Conservation (phyloP, 2,329 filamentous ascomycete genomes). For the Pezicula neosporulosa region DNA sequence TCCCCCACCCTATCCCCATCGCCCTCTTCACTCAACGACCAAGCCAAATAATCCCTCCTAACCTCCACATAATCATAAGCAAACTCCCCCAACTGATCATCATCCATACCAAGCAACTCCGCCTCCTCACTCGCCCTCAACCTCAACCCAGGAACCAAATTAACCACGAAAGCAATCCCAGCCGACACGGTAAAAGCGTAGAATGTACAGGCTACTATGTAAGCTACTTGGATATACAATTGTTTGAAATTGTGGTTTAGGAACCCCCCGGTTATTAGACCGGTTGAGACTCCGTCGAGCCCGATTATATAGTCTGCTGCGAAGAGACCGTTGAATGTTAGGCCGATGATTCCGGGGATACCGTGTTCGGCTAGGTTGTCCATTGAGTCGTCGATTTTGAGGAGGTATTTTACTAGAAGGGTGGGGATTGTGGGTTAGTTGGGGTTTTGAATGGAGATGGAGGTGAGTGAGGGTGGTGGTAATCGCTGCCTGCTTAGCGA, state of each 20-base stretch:
- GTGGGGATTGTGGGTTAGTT: neutral
- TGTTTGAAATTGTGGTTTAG: constrained; percentile 67
- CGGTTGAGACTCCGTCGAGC: constrained; percentile 70
- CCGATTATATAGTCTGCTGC: constrained; percentile 64
- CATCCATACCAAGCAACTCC: constrained; percentile 80
- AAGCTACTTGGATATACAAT: constrained; percentile 74
- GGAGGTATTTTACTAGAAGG: constrained; percentile 31
- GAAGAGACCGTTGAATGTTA: constrained; percentile 69
- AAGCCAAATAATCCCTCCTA: constrained; percentile 78
- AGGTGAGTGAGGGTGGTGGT: no score
- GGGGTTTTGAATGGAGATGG: neutral
- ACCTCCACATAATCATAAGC: constrained; percentile 87
- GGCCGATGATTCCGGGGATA: constrained; percentile 61
- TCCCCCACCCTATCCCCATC: neutral
- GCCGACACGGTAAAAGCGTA: constrained; percentile 72
- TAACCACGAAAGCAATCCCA: constrained; percentile 67
- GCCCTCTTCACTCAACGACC: constrained; percentile 50
- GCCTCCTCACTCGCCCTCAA: constrained; percentile 75
- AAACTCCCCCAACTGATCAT: constrained; percentile 83
- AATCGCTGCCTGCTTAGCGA: no score
- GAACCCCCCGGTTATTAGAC: constrained; percentile 59
- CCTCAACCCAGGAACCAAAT: constrained; percentile 71
- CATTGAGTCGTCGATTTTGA: constrained; percentile 63
- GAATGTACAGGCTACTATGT: constrained; percentile 58
- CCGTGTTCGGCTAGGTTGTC: constrained; percentile 68